Percentiles rank a stretch among this genome's conserved stretches.
Conservation (phyloP, 2,329 filamentous ascomycete genomes). For the Colletotrichum sansevieriae region DNA sequence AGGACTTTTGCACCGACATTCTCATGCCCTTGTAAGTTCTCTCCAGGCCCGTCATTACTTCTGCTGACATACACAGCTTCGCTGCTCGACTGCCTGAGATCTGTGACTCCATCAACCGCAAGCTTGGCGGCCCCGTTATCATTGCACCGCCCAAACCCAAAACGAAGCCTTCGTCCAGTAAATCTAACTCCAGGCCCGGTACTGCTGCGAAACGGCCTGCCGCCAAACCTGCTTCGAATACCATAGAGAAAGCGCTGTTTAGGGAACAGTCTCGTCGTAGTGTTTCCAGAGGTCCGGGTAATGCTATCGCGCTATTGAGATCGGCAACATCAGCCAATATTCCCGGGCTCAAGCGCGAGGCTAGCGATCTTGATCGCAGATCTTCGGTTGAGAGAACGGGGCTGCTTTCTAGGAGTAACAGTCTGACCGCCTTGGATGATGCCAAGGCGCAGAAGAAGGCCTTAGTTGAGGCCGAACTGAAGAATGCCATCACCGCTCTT, state of each 20-base stretch:
- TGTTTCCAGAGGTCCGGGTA: slow-evolving; percentile 68
- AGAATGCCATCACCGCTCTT: slow-evolving; percentile 79
- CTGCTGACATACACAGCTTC: slow-evolving; percentile 68
- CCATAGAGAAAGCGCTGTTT: slow-evolving; percentile 72
- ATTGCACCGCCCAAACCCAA: slow-evolving; percentile 67
- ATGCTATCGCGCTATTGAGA: slow-evolving; percentile 73
- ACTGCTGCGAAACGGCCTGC: slow-evolving; percentile 63
- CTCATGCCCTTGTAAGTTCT: slow-evolving; percentile 79
- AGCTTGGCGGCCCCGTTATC: slow-evolving; percentile 79
- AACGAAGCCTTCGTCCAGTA: slow-evolving; percentile 57
- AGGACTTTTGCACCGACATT: slow-evolving; percentile 84
- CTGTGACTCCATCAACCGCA: slow-evolving; percentile 78
- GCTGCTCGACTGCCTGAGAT: slow-evolving; percentile 80
- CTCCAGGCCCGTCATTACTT: too few species aligned
- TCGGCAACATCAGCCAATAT: slow-evolving; percentile 75
- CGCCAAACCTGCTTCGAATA: slow-evolving; percentile 59
- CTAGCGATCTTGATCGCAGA: slow-evolving; percentile 65
- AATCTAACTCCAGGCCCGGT: slow-evolving; percentile 64
- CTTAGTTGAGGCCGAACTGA: slow-evolving; percentile 76
- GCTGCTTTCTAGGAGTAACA: slow-evolving; percentile 56
- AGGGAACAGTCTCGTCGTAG: slow-evolving; percentile 69
- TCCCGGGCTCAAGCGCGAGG: slow-evolving; percentile 75
- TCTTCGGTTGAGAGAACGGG: slow-evolving; percentile 56
- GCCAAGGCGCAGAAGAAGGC: slow-evolving; percentile 75
- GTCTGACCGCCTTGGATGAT: slow-evolving; percentile 65